Conservation (phyloP, 148 eudicot genomes). For the Camellia japonica region DNA sequence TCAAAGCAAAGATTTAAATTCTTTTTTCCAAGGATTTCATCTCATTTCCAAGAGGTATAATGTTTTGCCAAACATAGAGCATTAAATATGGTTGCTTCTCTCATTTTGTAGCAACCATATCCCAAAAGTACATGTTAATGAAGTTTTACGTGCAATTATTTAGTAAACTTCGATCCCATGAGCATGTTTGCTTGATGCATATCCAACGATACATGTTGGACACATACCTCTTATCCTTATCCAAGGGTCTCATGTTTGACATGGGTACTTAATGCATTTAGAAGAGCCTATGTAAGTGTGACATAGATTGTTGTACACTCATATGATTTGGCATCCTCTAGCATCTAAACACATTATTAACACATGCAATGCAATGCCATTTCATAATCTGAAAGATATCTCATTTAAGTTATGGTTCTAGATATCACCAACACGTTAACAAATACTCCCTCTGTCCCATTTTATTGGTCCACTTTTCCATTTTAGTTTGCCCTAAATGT, state of each 20-base stretch:
- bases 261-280: not conserved
- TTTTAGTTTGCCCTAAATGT: too few species aligned
- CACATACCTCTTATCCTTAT: not conserved
- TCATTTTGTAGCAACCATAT: not conserved
- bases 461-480: too few species aligned
- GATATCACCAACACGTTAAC: not conserved
- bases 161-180: not conserved
- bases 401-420: not conserved
- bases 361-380: not conserved
- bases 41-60: too few species aligned
- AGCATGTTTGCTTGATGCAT: not conserved
- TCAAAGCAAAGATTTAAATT: too few species aligned
- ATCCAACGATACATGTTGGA: not conserved
- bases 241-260: not conserved
- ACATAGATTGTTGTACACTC: not conserved
- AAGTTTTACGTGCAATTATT: not conserved
- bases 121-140: not conserved
- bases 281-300: not conserved
- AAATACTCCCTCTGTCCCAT: not conserved
- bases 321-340: not conserved
- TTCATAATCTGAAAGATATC: not conserved
- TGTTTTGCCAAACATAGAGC: not conserved
- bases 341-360: not conserved
- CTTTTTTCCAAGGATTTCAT: too few species aligned
- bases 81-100: not conserved